Conservation (phyloP, 805 yeast genomes). For the Scheffersomyces stipitis region DNA sequence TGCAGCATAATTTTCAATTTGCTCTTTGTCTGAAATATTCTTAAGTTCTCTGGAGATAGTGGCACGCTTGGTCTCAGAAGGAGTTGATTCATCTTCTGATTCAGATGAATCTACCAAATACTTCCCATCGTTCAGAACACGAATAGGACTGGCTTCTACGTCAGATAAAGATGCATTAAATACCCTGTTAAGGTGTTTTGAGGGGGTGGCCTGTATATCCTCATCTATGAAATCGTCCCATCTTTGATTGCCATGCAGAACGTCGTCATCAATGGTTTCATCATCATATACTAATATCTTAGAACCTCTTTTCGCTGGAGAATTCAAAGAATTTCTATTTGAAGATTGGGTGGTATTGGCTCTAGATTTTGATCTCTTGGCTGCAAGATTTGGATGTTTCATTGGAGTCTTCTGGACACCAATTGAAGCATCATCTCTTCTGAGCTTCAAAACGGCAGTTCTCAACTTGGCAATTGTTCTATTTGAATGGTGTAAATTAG, state of each 20-base stretch:
- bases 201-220: conserved; percentile 20
- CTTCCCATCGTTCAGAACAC: conserved; percentile 15
- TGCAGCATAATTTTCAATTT: conserved; percentile 34
- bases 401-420: conserved; percentile 11
- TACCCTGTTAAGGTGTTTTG: conserved; percentile 17
- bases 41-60: conserved; percentile 17
- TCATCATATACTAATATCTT: conserved; percentile 28
- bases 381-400: conserved; percentile 6
- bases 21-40: conserved; percentile 13
- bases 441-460: conserved; percentile 45
- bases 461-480: conserved; percentile 61
- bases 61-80: conserved; percentile 1
- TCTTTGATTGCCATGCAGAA: conserved; percentile 19
- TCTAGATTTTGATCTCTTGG: conserved; percentile 14
- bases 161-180: conserved; percentile 14
- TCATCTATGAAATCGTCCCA: conserved; percentile 44
- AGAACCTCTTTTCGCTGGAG: conserved; percentile 39
- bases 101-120: conserved; percentile 27
- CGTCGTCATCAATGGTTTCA: conserved; percentile 10
- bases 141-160: conserved; percentile 9
- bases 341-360: conserved; percentile 11
- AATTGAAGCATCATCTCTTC: conserved; percentile 33
- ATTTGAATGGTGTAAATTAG: conserved; percentile 65
- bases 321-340: conserved; percentile 23
- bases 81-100: conserved; percentile 16